Conservation (phyloP, 495 filamentous ascomycete species). For the Thozetella sp. region DNA sequence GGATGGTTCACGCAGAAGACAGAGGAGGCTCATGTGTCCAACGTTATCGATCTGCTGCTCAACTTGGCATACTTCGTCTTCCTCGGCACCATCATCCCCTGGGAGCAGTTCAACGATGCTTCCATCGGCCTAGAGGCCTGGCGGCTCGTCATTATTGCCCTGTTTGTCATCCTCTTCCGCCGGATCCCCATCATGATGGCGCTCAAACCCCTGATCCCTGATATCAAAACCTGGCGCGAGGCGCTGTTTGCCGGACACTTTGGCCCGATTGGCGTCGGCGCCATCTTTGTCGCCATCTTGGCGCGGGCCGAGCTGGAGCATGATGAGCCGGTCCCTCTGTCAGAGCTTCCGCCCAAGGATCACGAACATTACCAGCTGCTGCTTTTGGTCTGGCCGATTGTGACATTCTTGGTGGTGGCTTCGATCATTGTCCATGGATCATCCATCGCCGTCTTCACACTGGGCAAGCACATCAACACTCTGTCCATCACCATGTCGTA, state of each 20-base stretch:
- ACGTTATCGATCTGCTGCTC: constrained; percentile 96
- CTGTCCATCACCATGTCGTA: constrained; percentile 95
- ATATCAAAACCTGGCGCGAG: constrained; percentile 98
- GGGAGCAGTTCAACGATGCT: constrained; percentile 79
- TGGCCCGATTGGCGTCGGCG: constrained; percentile 96
- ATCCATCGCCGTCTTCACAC: constrained; percentile 96
- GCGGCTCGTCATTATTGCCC: constrained; percentile 84
- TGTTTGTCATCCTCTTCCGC: constrained; percentile 94
- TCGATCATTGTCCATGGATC: constrained; percentile 97
- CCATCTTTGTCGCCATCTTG: constrained; percentile 92
- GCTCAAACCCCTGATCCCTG: constrained; percentile 91
- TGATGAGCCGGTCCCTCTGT: constrained; percentile 68
- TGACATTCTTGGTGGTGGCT: constrained; percentile 88
- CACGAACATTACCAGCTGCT: constrained; percentile 69
- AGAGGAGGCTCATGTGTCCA: constrained; percentile 97
- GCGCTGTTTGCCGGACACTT: constrained; percentile 98
- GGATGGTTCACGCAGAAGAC: constrained; percentile 99
- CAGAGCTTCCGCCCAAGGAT: constrained; percentile 53
- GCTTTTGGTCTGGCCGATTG: constrained; percentile 91
- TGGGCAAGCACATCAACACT: constrained; percentile 98
- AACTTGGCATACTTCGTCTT: constrained; percentile 99
- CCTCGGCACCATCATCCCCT: constrained; percentile 95
- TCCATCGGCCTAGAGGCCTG: constrained; percentile 77
- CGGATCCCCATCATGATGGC: constrained; percentile 95
- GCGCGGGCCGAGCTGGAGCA: constrained; percentile 86